These are phyloP conservation scores for Osmanthus fragrans DNA, from an alignment of 257 asterid genomes.

Conservation along the genomic window DNA sequence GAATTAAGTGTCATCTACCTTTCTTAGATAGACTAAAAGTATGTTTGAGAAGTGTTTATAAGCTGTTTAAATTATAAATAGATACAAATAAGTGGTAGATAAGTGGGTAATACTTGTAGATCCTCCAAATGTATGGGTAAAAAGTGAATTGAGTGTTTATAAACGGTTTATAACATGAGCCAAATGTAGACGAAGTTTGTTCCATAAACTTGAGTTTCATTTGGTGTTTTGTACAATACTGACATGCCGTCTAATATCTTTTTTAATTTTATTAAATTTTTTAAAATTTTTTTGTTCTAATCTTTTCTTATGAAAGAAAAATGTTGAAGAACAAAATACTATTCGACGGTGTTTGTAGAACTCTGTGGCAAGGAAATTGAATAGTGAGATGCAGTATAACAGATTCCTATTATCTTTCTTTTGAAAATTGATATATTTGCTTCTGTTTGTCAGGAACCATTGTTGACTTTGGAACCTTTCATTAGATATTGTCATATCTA, in stretches of 20 bases:
- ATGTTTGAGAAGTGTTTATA: too few species aligned
- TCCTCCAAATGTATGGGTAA: too few species aligned
- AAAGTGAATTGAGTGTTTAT: too few species aligned
- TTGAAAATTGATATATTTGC: constrained; percentile 3
- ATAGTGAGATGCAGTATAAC: background rate
- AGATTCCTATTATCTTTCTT: constrained; percentile 11
- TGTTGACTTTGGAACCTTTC: background rate
- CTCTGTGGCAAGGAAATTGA: background rate
- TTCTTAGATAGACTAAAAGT: background rate
- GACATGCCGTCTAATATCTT: background rate
- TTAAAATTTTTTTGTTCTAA: background rate
- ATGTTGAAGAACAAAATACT: too few species aligned
- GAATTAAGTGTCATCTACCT: background rate
- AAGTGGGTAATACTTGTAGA: too few species aligned
- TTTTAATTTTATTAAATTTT: background rate
- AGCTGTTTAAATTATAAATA: too few species aligned
- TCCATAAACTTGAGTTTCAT: background rate
- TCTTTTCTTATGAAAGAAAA: background rate
- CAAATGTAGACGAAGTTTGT: background rate
- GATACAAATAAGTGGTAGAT: too few species aligned
- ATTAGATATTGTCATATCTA: constrained; percentile 14
- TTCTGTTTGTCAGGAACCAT: background rate
- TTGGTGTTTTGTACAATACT: background rate
- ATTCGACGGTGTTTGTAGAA: background rate
- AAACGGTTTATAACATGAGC: too few species aligned